Base-by-base conservation (phyloP, 805 yeast genomes). In the Ogataea siamensis region DNA sequence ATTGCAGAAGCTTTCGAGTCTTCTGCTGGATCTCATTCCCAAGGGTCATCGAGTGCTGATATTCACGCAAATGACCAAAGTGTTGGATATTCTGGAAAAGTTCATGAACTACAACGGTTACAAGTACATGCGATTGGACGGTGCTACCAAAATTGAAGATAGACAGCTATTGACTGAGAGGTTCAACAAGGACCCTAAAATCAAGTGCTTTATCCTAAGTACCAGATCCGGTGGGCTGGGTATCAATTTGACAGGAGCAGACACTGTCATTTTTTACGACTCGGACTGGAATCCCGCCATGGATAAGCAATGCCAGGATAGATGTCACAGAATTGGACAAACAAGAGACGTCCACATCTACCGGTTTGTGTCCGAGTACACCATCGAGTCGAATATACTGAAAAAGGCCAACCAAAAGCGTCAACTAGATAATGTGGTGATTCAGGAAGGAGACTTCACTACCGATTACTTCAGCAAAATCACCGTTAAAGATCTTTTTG, bases 171-270 rank as follows among this genome's bases (percentile, higher is more conserved):
- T 93, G 54, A 93, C 99, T 0, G 99, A 93, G 55, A 71, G 91
- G 46, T 93, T 93, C 66, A 93, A 93, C 58, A 75, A 80, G 34
- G 99, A 93, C 58, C 68, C 83, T 10, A 74, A 80, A 46, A 82
- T 91, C 31, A 93, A 95, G 3, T 95, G 89, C 13, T 93, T 93
- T 54, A 93, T 93, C 34, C 63, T 93, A 37, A 87, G 96, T 3
- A 87, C 97, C 2, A 78, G 99, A 63, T 93, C 99, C 2, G 99
- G 99, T 61, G 99, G 99, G 24, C 71, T 94, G 50, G 99, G 99
- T 58, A 93, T 93, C 60, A 93, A 93, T 56, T 67, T 93, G 48
- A 93, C 99, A 0, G 99, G 98, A 57, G 99, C 99, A 0, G 99
- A 93, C 56, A 93, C 99, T 0, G 99, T 93, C 29, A 87, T 93